phyloP scores from a whole-genome alignment of 2,329 filamentous ascomycete species.

The Exophiala sp. region DNA sequence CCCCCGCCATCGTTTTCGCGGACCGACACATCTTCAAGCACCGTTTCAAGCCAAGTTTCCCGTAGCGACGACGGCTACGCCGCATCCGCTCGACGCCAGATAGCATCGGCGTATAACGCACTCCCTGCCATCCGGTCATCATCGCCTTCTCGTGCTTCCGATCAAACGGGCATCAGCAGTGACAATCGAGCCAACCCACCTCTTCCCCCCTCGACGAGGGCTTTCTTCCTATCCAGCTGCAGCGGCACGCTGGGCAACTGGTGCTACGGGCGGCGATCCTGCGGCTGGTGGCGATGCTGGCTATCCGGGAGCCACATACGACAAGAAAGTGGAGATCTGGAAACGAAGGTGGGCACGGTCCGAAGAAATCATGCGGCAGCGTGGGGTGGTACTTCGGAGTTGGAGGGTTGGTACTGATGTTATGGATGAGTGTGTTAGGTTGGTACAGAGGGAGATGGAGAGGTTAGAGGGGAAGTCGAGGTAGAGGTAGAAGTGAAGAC shows the following conservation, averaged over 20 bases:
- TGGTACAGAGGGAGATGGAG: slow-evolving; percentile 38
- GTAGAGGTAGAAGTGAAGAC: not conserved
- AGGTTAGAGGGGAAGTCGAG: slow-evolving; percentile 2
- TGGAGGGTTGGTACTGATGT: slow-evolving; percentile 45
- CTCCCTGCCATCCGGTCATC: slow-evolving; percentile 27
- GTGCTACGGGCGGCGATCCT: slow-evolving; percentile 20
- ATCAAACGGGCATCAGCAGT: slow-evolving; percentile 30
- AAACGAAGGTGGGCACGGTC: slow-evolving; percentile 44
- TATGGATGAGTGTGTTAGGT: slow-evolving; percentile 39
- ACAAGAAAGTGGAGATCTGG: slow-evolving; percentile 47
- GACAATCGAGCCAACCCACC: slow-evolving; percentile 28
- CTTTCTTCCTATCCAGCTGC: slow-evolving; percentile 31
- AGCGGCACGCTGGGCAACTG: slow-evolving; percentile 32
- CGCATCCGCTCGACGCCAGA: slow-evolving; percentile 24
- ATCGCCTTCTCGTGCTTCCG: slow-evolving; percentile 25
- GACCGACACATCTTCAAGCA: slow-evolving; percentile 15
- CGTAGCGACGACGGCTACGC: slow-evolving; percentile 27
- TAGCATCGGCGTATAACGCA: slow-evolving; percentile 25
- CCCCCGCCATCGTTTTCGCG: slow-evolving; percentile 26
- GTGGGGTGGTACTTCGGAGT: slow-evolving; percentile 41
- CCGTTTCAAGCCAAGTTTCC: slow-evolving; percentile 9
- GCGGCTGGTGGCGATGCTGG: slow-evolving; percentile 22
- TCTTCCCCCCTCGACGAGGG: slow-evolving; percentile 30
- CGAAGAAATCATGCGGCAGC: slow-evolving; percentile 38
- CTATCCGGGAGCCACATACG: slow-evolving; percentile 30